Conservation (phyloP, 1,284 basidiomycete species). For the Trichosporon coremiiforme region DNA sequence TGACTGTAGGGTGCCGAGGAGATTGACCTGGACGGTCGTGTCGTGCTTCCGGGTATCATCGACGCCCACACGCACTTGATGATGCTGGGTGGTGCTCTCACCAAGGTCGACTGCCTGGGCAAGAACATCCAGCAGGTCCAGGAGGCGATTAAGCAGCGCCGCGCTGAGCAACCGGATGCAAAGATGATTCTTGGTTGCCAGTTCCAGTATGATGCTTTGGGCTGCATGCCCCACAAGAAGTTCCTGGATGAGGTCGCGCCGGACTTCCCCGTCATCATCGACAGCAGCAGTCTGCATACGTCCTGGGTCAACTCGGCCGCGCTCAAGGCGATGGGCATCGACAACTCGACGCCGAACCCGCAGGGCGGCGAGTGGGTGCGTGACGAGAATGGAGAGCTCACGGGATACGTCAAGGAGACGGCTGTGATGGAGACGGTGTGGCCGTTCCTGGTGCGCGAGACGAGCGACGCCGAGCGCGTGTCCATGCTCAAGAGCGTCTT, state of each 20-base stretch:
- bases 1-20: conserved; percentile 14
- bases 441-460: conserved; percentile 34
- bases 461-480: conserved; percentile 30
- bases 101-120: conserved; percentile 34
- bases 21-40: conserved; percentile 32
- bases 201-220: conserved; percentile 39
- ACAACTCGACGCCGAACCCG: conserved; percentile 32
- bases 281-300: conserved; percentile 38
- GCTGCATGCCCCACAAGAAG: conserved; percentile 30
- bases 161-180: conserved; percentile 24
- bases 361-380: conserved; percentile 40
- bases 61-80: conserved; percentile 45
- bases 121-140: conserved; percentile 32
- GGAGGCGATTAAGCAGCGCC: conserved; percentile 22
- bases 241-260: conserved; percentile 37
- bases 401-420: conserved; percentile 39
- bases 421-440: conserved; percentile 37
- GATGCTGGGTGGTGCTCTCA: conserved; percentile 37
- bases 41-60: conserved; percentile 43
- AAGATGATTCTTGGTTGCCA: conserved; percentile 33
- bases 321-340: conserved; percentile 36
- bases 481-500: conserved; percentile 33
- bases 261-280: conserved; percentile 44
- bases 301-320: conserved; percentile 43
- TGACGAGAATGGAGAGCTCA: conserved; percentile 38